phyloP scores from a whole-genome alignment of 331 rosid genomes.

The Rosa hybrid region DNA sequence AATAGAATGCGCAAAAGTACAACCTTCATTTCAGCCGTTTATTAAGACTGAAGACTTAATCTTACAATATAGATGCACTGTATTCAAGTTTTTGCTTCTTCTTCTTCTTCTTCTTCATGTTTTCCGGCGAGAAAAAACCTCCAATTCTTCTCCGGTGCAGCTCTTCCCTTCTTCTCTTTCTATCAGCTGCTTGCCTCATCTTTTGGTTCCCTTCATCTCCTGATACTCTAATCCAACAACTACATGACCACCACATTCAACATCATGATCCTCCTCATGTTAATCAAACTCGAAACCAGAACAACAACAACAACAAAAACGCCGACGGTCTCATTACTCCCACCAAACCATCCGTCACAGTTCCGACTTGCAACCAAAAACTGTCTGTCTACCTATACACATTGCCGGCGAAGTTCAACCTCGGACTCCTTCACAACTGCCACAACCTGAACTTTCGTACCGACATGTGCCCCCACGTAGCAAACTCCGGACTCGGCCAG shows the following conservation, averaged over 20 bases:
- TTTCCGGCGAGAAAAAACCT: slow-evolving; percentile 50
- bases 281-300: neutral
- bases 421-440: slow-evolving; percentile 53
- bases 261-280: neutral
- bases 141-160: slow-evolving; percentile 22
- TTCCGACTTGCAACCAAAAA: slow-evolving; percentile 34
- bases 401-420: slow-evolving; percentile 66
- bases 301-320: neutral
- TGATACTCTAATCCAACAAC: neutral
- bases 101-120: slow-evolving; percentile 30
- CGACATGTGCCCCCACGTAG: slow-evolving; percentile 88
- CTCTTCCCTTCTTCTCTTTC: slow-evolving; percentile 35
- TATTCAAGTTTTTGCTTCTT: neutral
- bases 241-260: neutral
- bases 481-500: slow-evolving; percentile 75
- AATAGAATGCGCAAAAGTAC: neutral
- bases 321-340: neutral
- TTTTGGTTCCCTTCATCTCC: slow-evolving; percentile 34
- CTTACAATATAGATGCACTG: neutral
- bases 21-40: neutral
- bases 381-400: slow-evolving; percentile 54
- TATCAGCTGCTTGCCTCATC: slow-evolving; percentile 35
- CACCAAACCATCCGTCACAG: neutral
- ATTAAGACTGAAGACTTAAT: neutral
- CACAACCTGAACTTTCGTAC: slow-evolving; percentile 62